Evolutionary conservation across 371 early-diverging fungal species (phyloP), one percentile per base, ranked within the genome.

Genomic region (Syncephalastrum racemosum): DNA sequence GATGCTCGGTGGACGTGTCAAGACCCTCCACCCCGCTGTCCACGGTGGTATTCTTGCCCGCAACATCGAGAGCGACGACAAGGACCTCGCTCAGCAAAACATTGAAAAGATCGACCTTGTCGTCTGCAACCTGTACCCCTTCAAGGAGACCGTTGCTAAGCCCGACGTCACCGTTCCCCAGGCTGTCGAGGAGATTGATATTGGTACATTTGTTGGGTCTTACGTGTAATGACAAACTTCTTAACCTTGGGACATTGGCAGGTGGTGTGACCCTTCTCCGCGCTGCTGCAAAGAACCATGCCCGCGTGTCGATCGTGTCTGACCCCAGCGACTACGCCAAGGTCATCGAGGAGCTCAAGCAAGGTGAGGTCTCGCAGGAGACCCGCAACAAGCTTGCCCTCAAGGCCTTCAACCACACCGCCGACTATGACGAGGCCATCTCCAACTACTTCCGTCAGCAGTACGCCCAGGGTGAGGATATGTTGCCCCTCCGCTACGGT

Each of bases 231-330:
- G 49, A 22, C n/a, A n/a, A n/a, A n/a, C n/a, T n/a, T n/a, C n/a
- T n/a, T n/a, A n/a, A n/a, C n/a, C n/a, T n/a, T n/a, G n/a, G n/a
- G n/a, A n/a, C n/a, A n/a, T n/a, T 52, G 22, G 46, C 55, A 88
- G 90, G 96, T 69, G 98, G 98, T 68, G 98, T 98, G 42, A 97
- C 98, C 16, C 83, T 98, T 55, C 83, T 97, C 49, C 90, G 98
- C 59, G 98, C 98, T 56, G 98, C 97, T 58, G 98, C 98, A 65
- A 98, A 98, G 88, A 98, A 98, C 82, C 97, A 97, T 68, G 90
- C 87, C 23, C 90, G 98, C 47, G 97, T 97, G 44, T 86, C 93
- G 49, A 88, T 98, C 44, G 71, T 95, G 36, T 90, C 90, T 50
- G 97, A 98, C 70, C 97, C 97, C 50, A 71, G 77, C 43, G 98